Percentiles rank a stretch among this genome's conserved stretches.
Evolutionary conservation across 2,329 filamentous ascomycete genomes (phyloP).

Genomic region (Cladophialophora psammophila): DNA sequence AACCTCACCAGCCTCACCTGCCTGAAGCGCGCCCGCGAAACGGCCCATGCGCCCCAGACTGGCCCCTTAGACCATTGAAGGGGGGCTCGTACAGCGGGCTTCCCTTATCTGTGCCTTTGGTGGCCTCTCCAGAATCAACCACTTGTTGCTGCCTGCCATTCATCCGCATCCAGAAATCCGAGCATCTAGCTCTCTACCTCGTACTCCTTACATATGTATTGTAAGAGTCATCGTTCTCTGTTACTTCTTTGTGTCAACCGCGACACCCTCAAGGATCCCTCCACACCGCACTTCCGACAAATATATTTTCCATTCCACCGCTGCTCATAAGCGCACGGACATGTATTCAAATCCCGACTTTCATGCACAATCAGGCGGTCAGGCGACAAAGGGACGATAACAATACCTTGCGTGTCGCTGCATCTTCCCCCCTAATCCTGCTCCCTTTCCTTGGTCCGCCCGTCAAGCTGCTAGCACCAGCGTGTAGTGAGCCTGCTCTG

Average conservation of each 20-base stretch:
- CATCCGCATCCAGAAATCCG: no score
- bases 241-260: background rate
- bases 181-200: no score
- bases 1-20: background rate
- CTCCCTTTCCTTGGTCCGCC: background rate
- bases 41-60: background rate
- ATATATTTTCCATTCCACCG: background rate
- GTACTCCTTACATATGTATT: no score
- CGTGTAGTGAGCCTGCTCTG: background rate
- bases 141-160: background rate
- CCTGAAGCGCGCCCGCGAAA: background rate
- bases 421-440: background rate
- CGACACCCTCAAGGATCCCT: slow-evolving; percentile 1
- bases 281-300: slow-evolving; percentile 9
- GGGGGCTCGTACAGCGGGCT: background rate
- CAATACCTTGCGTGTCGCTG: slow-evolving; percentile 1
- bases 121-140: background rate
- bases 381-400: slow-evolving; percentile 6
- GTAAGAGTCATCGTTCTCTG: background rate
- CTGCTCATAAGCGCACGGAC: background rate
- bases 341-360: background rate
- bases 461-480: background rate
- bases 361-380: slow-evolving; percentile 18
- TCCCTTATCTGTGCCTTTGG: background rate
- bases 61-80: background rate